Conservation (phyloP, 306 rosid genomes). For the Prunus mume region DNA sequence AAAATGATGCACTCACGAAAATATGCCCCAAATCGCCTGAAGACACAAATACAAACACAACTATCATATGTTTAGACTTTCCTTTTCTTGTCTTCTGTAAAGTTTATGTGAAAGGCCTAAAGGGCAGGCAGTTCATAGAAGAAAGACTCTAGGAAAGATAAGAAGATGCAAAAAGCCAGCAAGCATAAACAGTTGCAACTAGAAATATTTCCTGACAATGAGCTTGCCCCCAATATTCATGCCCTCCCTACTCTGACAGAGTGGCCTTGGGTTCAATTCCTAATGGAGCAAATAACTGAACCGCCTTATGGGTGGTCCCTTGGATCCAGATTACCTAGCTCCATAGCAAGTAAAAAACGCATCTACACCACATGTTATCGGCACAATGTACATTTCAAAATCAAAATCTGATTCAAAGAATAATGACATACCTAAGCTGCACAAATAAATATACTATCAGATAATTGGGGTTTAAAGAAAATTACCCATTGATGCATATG, state of each 20-base stretch:
- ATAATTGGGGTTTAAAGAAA: not conserved
- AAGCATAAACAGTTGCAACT: conserved; percentile 11
- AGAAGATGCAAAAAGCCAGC: not conserved
- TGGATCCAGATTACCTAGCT: not conserved
- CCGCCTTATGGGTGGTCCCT: not conserved
- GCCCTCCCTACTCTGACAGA: not conserved
- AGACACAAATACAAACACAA: not conserved
- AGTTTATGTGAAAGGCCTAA: not conserved
- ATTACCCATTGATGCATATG: conserved; percentile 41
- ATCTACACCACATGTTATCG: not conserved
- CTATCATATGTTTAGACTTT: not conserved
- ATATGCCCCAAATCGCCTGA: not conserved
- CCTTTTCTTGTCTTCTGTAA: not conserved
- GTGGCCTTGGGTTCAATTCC: not conserved
- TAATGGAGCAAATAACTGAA: not conserved
- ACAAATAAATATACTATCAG: not conserved
- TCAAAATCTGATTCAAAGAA: not conserved
- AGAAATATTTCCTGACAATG: not conserved
- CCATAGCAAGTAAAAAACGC: not conserved
- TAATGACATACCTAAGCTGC: not conserved
- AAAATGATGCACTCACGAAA: not conserved
- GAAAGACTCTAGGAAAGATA: not conserved
- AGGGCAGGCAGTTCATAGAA: not conserved
- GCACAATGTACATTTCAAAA: conserved; percentile 1
- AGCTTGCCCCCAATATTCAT: not conserved